phyloP scores from a whole-genome alignment of 1,284 basidiomycete genomes.

The Sanguinoderma infundibulare region DNA sequence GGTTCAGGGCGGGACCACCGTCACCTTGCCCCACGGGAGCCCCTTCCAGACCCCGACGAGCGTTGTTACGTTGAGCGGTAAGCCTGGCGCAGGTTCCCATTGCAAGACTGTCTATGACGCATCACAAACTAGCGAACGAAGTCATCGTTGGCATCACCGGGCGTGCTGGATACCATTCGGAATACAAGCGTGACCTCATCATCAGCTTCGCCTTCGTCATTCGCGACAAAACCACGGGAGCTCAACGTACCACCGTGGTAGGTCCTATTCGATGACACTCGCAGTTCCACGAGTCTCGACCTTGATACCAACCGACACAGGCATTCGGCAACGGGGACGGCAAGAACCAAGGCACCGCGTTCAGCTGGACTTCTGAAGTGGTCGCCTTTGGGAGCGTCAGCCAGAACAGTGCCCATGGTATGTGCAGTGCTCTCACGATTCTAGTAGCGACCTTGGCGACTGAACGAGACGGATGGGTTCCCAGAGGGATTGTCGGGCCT shows the following conservation, averaged over 20 bases:
- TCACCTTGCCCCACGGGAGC: conserved; percentile 17
- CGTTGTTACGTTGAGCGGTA: background rate
- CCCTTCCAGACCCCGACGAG: conserved; percentile 1
- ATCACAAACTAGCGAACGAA: conserved; percentile 11
- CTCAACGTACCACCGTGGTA: conserved; percentile 18
- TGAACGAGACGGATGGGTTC: conserved; percentile 10
- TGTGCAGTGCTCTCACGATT: too few species aligned
- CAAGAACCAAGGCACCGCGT: conserved; percentile 16
- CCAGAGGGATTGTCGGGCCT: conserved; percentile 4
- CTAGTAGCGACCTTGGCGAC: too few species aligned
- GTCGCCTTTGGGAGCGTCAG: conserved; percentile 19
- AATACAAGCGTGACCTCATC: conserved; percentile 21
- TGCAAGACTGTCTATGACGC: background rate
- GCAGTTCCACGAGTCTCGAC: too few species aligned
- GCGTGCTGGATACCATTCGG: conserved; percentile 16
- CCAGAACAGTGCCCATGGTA: background rate
- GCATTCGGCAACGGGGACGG: conserved; percentile 20
- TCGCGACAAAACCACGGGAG: conserved; percentile 9
- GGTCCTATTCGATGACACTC: background rate
- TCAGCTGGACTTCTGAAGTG: conserved; percentile 19
- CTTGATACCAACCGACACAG: too few species aligned
- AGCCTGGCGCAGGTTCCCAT: background rate
- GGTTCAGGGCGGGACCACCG: background rate
- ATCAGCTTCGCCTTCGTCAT: conserved; percentile 23
- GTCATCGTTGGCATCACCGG: conserved; percentile 19